Conservation (phyloP, 495 filamentous ascomycete species). For the Tuber indicum region DNA sequence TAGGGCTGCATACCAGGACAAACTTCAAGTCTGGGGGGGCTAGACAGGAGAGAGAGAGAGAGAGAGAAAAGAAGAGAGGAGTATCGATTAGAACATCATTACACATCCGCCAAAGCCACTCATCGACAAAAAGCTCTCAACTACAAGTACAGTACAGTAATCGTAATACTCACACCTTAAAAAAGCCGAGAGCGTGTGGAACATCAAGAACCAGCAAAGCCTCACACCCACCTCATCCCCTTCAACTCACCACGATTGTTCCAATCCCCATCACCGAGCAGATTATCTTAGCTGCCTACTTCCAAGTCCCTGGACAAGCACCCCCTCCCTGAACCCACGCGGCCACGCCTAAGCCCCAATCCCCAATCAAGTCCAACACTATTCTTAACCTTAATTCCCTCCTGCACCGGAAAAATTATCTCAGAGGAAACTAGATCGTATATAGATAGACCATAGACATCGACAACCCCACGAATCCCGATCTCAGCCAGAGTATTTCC, state of each 20-base stretch:
- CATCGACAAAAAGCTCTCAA: background rate
- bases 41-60: background rate
- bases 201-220: background rate
- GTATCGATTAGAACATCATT: background rate
- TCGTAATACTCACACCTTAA: background rate
- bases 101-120: background rate
- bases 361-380: slow-evolving; percentile 2
- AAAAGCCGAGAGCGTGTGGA: background rate
- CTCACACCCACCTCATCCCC: background rate
- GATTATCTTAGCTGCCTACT: background rate
- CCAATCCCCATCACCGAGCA: background rate
- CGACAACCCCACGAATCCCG: background rate
- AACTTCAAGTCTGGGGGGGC: background rate
- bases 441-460: slow-evolving; percentile 6
- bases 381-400: slow-evolving; percentile 16
- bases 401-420: slow-evolving; percentile 15
- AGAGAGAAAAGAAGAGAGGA: background rate
- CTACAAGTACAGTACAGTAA: background rate
- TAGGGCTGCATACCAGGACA: background rate
- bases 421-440: slow-evolving; percentile 8
- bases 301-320: background rate
- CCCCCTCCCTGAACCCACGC: background rate
- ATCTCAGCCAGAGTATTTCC: background rate
- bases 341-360: background rate
- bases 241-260: background rate